Base-by-base conservation (phyloP, 805 yeast species). In the Scheffersomyces stipitis region DNA sequence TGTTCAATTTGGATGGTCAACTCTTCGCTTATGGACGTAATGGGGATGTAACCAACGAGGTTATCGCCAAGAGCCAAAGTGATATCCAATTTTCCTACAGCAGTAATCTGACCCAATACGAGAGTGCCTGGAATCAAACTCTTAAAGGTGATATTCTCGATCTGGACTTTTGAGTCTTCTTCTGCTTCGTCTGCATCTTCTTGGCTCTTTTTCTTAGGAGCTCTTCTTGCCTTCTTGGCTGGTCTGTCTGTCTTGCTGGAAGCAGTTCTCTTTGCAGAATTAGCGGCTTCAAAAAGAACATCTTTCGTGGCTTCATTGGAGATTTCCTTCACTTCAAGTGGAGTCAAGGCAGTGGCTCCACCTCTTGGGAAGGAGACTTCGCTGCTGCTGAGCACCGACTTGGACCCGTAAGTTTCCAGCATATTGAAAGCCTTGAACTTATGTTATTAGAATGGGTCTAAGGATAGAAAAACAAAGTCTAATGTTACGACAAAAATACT, bases 301-400 rank as follows among this genome's bases (percentile, higher is more conserved):
- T 93, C 99, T 45, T 77, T 78, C 15, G 90, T 81, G 33, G 91
- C 99, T 62, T 91, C 95, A 57, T 88, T 89, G 28, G 96, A 83
- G 34, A 91, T 91, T 56, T 88, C 93, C 59, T 88, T 89, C 48
- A 88, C 80, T 64, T 93, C 99, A 47, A 93, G 67, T 5, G 98
- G 89, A 3, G 96, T 78, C 54, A 93, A 74, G 17, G 80, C 86
- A 18, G 91, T 77, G 9, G 83, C 80, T 34, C 99, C 99, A 51
- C 99, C 99, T 79, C 99, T 85, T 34, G 99, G 99, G 58, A 93
- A 93, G 9, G 84, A 71, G 28, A 73, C 66, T 40, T 81, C 86
- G 41, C 60, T 66, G 48, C 65, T 66, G 37, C 61, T 60, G 34
- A 67, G 52, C 29, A 57, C 54, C 28, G 67, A 57, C 26, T 55